phyloP scores from a whole-genome alignment of 208 protist species.

The Trypanosomatidae sp. region DNA sequence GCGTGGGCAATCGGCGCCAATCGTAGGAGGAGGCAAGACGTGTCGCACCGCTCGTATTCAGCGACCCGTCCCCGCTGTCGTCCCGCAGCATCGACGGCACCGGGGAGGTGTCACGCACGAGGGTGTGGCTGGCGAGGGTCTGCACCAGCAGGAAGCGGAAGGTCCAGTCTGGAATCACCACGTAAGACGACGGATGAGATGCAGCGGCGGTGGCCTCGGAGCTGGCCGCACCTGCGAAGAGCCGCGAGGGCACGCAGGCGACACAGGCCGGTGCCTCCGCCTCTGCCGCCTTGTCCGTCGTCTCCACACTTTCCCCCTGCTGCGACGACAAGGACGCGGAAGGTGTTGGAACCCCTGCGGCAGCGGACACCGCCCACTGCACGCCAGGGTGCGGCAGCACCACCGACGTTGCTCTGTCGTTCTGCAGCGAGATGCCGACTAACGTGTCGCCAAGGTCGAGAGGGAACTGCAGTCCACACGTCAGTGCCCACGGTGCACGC shows the following conservation, averaged over 20 bases:
- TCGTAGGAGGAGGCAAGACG: slow-evolving; percentile 26
- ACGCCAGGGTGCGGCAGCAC: slow-evolving; percentile 22
- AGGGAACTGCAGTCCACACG: slow-evolving; percentile 46
- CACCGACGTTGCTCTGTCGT: slow-evolving; percentile 30
- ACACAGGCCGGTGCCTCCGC: not conserved
- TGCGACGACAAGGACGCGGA: no score
- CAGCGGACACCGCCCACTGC: slow-evolving; percentile 14
- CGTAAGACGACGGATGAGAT: slow-evolving; percentile 8
- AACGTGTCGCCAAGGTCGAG: slow-evolving; percentile 50
- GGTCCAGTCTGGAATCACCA: slow-evolving; percentile 9
- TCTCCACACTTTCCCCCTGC: no score
- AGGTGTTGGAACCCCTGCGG: not conserved
- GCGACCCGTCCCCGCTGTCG: no score
- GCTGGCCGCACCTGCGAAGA: not conserved
- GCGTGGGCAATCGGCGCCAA: slow-evolving; percentile 64
- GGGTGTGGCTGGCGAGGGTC: slow-evolving; percentile 36
- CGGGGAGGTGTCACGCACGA: slow-evolving; percentile 13
- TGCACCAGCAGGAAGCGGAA: slow-evolving; percentile 43
- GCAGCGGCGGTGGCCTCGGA: not conserved
- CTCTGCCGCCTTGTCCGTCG: not conserved
- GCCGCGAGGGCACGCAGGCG: slow-evolving; percentile 19
- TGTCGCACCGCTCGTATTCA: not conserved
- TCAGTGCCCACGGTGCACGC: slow-evolving; percentile 33
- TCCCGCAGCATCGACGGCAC: slow-evolving; percentile 4
- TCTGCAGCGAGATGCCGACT: slow-evolving; percentile 43